Base-by-base conservation (phyloP, 176 grass and related monocot species). In the Melocanna baccifera region DNA sequence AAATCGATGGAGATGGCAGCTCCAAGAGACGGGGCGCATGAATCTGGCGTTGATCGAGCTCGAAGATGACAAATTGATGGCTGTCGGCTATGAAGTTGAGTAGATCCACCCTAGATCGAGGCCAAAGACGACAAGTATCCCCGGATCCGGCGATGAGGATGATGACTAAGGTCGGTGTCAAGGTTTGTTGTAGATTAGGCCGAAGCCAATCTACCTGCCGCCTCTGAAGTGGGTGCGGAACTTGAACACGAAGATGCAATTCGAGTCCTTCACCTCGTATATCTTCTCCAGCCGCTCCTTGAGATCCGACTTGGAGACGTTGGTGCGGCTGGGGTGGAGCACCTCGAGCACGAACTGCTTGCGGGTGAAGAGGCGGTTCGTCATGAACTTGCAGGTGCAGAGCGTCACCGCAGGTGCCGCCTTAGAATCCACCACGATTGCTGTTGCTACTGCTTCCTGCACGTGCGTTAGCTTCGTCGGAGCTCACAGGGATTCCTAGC, bases 271-370 rank as follows among this genome's bases (percentile, higher is more conserved):
- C 3, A 95, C 93, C 50, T 95, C 96, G 66, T 93, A 95, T 7
- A 93, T 22, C 69, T 86, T 80, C 1, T 80, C 68, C 76, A 98
- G 81, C 70, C 58, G 82, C 55, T 98, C 93, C 85, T 98, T 95
- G 56, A 98, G 88, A 70, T 98, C 93, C 48, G 84, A n/a, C 96
- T 98, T 98, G 43, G 96, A 98, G 46, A 98, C 93, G 83, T 98
- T 98, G 39, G 96, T 89, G 56, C 91, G 91, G 76, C 96, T 93
- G 2, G 96, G 93, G 67, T 95, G 96, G 86, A 98, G 89, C 47
- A 98, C 96, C 83, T 98, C 96, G 29, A 98, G 90, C 65, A 98
- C 89, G 89, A 98, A 98, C 87, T 98, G 93, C 85, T 92, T 98
- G 40, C 96, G 87, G 30, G 93, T 83, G 57, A 95, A 93, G 78